Base-by-base conservation (phyloP, 345 rosid species). In the Camelina hispida region DNA sequence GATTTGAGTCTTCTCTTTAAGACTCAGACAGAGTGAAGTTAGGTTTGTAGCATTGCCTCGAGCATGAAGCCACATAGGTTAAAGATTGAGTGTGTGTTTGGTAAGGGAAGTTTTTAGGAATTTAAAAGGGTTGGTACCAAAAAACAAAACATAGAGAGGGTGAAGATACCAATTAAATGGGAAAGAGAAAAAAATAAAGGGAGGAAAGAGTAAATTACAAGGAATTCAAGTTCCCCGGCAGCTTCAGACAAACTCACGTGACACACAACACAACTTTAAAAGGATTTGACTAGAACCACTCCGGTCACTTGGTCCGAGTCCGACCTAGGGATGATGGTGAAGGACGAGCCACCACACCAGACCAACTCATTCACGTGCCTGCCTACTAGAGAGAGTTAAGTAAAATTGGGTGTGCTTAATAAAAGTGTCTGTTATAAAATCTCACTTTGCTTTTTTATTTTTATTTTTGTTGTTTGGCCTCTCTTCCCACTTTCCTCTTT, bases 401-500 rank as follows among this genome's bases (percentile, higher is more conserved):
- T 38, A 38, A 44, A 42, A 15, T 14, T 63, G 6, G 47, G 53
- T 63, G 53, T 44, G 53, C 48, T 54, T 43, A 17, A 18, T 59
- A 50, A 43, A 28, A 42, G 62, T 62, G 82, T 57, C 79, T 30
- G 62, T 71, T 43, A 71, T 78, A 72, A 76, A 23, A 73, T 81
- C 43, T 40, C 65, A 55, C 78, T 77, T 66, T 51, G 66, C 79
- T 73, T 75, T 72, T 78, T 72, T 14, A 20, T 20, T 20, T 20
- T n/a, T 79, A 34, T 69, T 25, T 28, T 28, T 28, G 30, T 28
- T 28, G 30, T 28, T 28, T 80, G 69, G 47, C 79, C 62, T 50
- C 71, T 47, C 79, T 66, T 56, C 66, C 66, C 7, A 63, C 74
- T 76, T 76, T 77, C 71, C 75, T 77, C 80, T 70, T 55, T 69